These are phyloP conservation scores for Wallacemonas sp. DNA, from an alignment of 208 protist species.

Conservation along the genomic window DNA sequence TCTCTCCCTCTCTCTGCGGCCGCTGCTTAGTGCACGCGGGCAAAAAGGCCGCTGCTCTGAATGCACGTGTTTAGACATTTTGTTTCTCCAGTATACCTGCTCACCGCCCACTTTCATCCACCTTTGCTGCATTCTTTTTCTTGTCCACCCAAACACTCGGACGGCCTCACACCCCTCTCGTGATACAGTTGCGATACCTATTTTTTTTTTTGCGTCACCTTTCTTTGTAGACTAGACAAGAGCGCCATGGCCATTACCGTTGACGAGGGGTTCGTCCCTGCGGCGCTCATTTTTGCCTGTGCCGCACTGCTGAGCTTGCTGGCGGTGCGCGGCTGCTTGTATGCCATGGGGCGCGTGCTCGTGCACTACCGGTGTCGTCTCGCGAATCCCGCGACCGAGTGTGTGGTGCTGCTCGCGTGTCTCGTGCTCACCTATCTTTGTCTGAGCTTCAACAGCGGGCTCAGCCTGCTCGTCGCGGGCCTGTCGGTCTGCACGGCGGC, in stretches of 20 bases:
- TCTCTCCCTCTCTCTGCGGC: no score
- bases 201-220: constrained; percentile 15
- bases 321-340: constrained; percentile 1
- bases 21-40: no score
- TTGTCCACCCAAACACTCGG: no score
- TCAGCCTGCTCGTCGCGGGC: constrained; percentile 18
- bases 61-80: no score
- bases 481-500: constrained; percentile 21
- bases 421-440: background rate
- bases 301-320: constrained; percentile 2
- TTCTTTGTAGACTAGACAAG: constrained; percentile 14
- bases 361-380: background rate
- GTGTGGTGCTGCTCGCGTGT: background rate
- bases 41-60: no score
- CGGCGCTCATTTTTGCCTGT: constrained; percentile 14
- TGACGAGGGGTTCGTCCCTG: background rate
- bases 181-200: background rate
- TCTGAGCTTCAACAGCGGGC: constrained; percentile 23
- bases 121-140: no score
- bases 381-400: background rate
- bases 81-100: no score
- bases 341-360: background rate
- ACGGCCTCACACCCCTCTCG: no score
- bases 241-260: background rate
- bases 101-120: no score